These are phyloP conservation scores for Sechiopsis laciniata DNA, from an alignment of 306 rosid genomes.

Conservation along the genomic window DNA sequence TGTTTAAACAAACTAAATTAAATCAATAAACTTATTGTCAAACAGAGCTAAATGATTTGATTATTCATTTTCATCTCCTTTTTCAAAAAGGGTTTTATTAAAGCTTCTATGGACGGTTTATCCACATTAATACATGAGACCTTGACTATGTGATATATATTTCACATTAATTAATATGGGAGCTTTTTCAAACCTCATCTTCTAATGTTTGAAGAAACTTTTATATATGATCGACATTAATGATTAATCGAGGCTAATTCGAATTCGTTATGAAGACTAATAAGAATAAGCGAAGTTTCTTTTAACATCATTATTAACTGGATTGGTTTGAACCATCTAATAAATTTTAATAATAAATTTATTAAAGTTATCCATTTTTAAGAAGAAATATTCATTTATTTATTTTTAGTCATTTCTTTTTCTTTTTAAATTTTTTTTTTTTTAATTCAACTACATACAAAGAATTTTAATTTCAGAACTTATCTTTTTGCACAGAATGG, in stretches of 20 bases:
- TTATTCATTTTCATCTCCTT: background rate
- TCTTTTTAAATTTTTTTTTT: no score
- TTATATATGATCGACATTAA: background rate
- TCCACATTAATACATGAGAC: background rate
- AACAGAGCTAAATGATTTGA: background rate
- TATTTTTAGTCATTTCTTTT: no score
- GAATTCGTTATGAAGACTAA: background rate
- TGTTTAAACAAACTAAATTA: background rate
- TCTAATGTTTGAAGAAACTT: background rate
- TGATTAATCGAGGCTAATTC: background rate
- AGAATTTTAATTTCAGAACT: no score
- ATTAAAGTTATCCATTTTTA: no score
- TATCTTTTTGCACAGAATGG: no score
- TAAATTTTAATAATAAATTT: background rate
- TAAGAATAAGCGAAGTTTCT: background rate
- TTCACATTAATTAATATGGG: background rate
- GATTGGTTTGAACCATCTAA: background rate
- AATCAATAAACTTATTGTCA: background rate
- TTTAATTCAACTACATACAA: no score
- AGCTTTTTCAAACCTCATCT: background rate
- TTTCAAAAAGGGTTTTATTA: constrained; percentile 2
- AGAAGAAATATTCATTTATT: no score
- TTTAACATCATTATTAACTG: background rate
- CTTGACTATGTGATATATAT: constrained; percentile 7
- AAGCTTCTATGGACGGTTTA: background rate